Evolutionary conservation across 2,329 filamentous ascomycete species (phyloP).

Genomic region (Neofusicoccum kwambonambiense): DNA sequence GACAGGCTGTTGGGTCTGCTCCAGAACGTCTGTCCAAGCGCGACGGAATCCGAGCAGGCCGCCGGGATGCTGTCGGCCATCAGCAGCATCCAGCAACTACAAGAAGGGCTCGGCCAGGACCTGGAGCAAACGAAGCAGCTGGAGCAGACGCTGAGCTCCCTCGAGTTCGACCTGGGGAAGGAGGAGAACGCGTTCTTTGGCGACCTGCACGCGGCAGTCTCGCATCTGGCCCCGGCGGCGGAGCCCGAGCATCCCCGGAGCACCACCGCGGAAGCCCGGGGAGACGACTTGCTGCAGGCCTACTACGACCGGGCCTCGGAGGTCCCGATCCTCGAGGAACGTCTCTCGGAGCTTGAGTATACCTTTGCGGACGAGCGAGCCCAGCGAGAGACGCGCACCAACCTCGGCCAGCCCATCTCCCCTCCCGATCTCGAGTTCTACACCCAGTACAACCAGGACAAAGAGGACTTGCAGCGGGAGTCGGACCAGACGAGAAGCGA

Average conservation of each 20-base stretch:
- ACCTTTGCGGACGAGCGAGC: not conserved
- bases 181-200: constrained; percentile 1
- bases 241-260: not conserved
- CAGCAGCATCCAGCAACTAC: not conserved
- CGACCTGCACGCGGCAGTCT: not conserved
- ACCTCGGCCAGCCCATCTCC: constrained; percentile 6
- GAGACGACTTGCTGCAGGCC: not conserved
- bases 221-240: not conserved
- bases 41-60: not conserved
- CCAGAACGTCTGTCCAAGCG: not conserved
- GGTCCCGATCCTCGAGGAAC: constrained; percentile 5
- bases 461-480: not conserved
- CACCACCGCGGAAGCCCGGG: not conserved
- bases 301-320: constrained; percentile 12
- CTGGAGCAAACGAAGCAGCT: not conserved
- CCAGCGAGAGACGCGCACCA: constrained; percentile 1
- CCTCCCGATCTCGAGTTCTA: constrained; percentile 16
- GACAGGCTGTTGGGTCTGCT: not conserved
- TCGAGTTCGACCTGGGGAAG: not conserved
- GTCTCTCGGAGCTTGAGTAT: constrained; percentile 2
- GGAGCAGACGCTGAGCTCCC: not conserved
- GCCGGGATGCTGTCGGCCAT: not conserved
- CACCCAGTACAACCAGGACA: constrained; percentile 3
- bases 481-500: not conserved
- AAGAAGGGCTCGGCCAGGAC: not conserved